These are phyloP conservation scores for Neckera pumila DNA, from an alignment of 225 moss, liverwort and hornwort species.

Conservation along the genomic window DNA sequence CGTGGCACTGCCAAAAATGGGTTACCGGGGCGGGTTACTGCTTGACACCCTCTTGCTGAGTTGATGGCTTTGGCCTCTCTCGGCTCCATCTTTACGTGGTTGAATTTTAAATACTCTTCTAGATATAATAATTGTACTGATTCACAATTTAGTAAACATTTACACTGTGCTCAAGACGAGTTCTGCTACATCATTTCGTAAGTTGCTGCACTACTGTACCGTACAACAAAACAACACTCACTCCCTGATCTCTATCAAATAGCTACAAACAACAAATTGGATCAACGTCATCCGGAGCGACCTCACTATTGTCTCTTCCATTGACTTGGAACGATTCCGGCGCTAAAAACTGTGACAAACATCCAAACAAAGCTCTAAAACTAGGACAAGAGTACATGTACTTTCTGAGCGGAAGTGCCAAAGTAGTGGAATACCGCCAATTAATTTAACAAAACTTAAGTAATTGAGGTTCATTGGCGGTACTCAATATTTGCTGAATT, in stretches of 20 bases:
- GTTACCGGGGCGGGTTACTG: no score
- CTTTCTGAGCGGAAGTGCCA: background rate
- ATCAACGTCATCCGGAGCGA: no score
- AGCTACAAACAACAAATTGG: background rate
- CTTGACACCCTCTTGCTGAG: no score
- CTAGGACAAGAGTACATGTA: background rate
- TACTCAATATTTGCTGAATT: background rate
- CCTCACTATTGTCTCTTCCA: no score
- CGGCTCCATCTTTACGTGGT: no score
- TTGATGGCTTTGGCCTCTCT: no score
- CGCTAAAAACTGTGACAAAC: background rate
- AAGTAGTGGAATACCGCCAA: background rate
- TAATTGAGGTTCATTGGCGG: background rate
- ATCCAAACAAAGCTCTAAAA: background rate
- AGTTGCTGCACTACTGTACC: background rate
- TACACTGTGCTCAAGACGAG: no score
- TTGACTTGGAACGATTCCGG: no score
- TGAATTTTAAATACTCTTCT: background rate
- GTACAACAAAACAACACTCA: background rate
- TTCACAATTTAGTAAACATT: no score
- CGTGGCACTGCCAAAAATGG: no score
- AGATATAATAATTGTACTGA: background rate
- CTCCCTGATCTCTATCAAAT: background rate
- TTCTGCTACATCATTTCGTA: background rate
- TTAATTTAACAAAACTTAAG: background rate